Evolutionary conservation across 2,329 filamentous ascomycete species (phyloP).

Genomic region (Aspergillus japonicus): DNA sequence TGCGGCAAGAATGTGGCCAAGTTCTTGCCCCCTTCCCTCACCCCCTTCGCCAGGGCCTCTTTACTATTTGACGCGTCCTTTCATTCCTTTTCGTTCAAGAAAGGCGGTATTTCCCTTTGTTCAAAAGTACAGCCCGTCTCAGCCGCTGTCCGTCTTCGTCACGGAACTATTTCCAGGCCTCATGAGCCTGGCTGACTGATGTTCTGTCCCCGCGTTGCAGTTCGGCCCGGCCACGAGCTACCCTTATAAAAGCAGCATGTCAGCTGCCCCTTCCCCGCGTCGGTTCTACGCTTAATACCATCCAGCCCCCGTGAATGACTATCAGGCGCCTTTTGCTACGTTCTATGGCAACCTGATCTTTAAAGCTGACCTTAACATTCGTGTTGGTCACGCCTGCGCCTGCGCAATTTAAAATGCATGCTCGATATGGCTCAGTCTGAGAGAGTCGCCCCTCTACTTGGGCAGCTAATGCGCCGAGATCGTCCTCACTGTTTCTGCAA

Average conservation of each 20-base stretch:
- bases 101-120: too few relatives aligned
- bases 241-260: background rate
- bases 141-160: background rate
- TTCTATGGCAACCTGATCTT: background rate
- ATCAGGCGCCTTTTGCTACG: background rate
- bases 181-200: too few relatives aligned
- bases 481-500: background rate
- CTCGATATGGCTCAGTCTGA: background rate
- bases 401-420: background rate
- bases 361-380: background rate
- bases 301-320: background rate
- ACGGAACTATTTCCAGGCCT: background rate
- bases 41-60: background rate
- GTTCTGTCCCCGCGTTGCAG: too few relatives aligned
- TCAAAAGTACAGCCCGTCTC: too few relatives aligned
- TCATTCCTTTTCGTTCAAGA: background rate
- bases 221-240: background rate
- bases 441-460: background rate
- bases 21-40: background rate
- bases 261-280: background rate
- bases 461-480: background rate
- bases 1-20: background rate
- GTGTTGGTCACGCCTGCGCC: background rate
- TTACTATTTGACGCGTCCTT: constrained; percentile 7
- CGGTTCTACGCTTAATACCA: background rate